phyloP scores from a whole-genome alignment of 805 yeast species.

The Teunomyces tritomae region DNA sequence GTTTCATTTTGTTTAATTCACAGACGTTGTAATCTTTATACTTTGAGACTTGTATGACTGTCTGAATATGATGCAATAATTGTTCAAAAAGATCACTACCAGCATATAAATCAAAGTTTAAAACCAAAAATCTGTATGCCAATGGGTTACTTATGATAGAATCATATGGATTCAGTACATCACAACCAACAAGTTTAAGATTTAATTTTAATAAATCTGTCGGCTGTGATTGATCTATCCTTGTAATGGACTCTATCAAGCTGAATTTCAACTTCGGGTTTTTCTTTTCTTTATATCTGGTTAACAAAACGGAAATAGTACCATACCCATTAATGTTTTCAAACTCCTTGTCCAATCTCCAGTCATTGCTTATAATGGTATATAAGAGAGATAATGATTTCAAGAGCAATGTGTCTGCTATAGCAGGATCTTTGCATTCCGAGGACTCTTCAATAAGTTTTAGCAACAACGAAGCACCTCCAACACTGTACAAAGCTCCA shows the following conservation, averaged over 20 bases:
- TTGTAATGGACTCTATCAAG: constrained; percentile 4
- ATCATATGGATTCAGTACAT: constrained; percentile 46
- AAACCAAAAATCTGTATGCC: constrained; percentile 49
- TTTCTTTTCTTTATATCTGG: constrained; percentile 37
- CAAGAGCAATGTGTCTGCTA: constrained; percentile 24
- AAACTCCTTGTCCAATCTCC: constrained; percentile 55
- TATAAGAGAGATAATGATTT: constrained; percentile 42
- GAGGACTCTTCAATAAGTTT: constrained; percentile 45
- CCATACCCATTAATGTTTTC: constrained; percentile 62
- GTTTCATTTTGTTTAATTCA: constrained; percentile 52
- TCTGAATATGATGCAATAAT: constrained; percentile 56
- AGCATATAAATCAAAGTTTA: constrained; percentile 62
- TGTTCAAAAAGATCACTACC: constrained; percentile 57
- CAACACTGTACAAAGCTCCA: constrained; percentile 41
- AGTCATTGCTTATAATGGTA: constrained; percentile 40
- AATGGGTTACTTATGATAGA: constrained; percentile 55
- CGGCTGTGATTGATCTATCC: neutral
- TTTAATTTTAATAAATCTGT: constrained; percentile 38
- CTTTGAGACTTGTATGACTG: constrained; percentile 46
- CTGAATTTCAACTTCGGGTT: constrained; percentile 15
- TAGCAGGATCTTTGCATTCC: constrained; percentile 17
- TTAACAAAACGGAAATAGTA: constrained; percentile 52
- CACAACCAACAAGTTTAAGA: constrained; percentile 55
- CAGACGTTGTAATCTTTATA: constrained; percentile 49
- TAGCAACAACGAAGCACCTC: constrained; percentile 50